Base-by-base conservation (phyloP, 2,329 filamentous ascomycete species). In the Graphiopsis chlorocephala region DNA sequence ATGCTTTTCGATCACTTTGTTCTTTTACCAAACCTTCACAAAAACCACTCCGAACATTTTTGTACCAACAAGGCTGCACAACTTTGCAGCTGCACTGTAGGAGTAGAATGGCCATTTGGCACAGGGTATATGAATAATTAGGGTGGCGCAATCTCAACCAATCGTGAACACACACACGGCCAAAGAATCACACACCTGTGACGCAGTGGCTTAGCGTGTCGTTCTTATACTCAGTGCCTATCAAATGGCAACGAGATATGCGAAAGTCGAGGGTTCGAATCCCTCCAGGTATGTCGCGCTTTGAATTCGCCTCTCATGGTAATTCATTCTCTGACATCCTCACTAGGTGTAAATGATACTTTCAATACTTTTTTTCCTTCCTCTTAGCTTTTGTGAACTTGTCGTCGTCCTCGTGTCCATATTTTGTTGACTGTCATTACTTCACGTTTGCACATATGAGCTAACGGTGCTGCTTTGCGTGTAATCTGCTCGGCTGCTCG, bases 171-270 rank as follows among this genome's bases (percentile, higher is more conserved):
- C 50, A 52, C 48, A 29, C 50, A 53, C 29, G 50, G 50, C 50
- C 50, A 53, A 53, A 53, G 50, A 53, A 53, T 53, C 50, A 31
- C 45, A 62, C 60, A 62, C 66, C 55, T 29, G 61, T 68, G 66
- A 68, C 66, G 66, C 66, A 68, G 66, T 66, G 66, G 66, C 61
- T 67, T 63, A 68, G 66, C 66, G 66, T 68, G 66, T 68, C 66
- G 66, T 68, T 68, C 66, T 68, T 68, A 68, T 68, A 50, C 53
- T 38, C 53, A 38, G 53, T 26, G 20, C 31, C 53, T 6, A 23
- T 56, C 50, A 31, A 28, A 31, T 14, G 50, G 50, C 48, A 38
- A 29, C 28, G 58, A 61, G 66, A 56, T 50, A 68, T 68, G 66
- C 66, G 66, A 68, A 68, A 68, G 66, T 68, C 66, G 66, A 45